Conservation (phyloP, 495 filamentous ascomycete genomes). For the Tuber brumale region DNA sequence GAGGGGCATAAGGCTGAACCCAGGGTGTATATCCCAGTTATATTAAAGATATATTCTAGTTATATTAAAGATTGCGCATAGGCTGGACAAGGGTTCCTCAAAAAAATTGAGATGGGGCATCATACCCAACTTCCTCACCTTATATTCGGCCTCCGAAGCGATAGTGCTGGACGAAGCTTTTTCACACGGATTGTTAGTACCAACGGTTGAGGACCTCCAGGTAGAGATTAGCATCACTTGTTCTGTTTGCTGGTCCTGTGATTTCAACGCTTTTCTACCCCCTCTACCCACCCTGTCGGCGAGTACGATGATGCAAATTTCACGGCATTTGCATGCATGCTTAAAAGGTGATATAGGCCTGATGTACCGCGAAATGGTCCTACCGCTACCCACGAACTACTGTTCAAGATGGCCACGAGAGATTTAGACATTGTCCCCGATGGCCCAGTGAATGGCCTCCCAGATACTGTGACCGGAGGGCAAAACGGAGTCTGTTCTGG, state of each 20-base stretch:
- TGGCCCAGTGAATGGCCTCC: no score
- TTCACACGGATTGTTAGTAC: conserved; percentile 53
- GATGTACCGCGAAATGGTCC: no score
- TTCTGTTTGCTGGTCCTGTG: conserved; percentile 56
- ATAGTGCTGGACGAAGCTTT: conserved; percentile 83
- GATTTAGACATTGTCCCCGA: no score
- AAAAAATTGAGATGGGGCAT: background rate
- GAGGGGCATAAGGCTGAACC: conserved; percentile 98
- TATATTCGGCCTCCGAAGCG: conserved; percentile 68
- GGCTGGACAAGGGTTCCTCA: conserved; percentile 44
- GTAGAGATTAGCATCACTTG: conserved; percentile 84
- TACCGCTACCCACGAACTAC: no score
- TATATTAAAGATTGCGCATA: conserved; percentile 50
- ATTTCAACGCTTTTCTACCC: no score
- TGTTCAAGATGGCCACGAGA: no score
- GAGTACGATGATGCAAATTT: no score
- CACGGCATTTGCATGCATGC: no score
- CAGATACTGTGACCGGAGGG: no score
- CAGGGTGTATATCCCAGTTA: conserved; percentile 65
- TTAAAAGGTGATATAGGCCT: no score
- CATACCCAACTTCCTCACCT: conserved; percentile 62
- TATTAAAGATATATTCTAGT: conserved; percentile 57
- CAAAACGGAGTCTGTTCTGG: no score
- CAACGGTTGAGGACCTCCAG: conserved; percentile 60
- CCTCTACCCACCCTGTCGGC: no score